phyloP scores from a whole-genome alignment of 805 yeast genomes.

The Sugiyamaella valdiviana region DNA sequence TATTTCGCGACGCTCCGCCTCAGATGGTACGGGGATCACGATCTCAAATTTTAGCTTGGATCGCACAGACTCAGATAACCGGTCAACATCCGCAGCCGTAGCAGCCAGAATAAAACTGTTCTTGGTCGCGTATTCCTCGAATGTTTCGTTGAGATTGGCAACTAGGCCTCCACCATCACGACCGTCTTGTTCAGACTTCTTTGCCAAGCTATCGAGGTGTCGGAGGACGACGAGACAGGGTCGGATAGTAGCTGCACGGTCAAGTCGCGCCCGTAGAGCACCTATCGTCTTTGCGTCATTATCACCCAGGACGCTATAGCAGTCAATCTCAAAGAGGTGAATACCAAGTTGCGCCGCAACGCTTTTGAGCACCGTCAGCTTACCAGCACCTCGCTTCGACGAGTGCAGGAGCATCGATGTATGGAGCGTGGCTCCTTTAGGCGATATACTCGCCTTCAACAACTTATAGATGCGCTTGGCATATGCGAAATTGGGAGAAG shows the following conservation, averaged over 20 bases:
- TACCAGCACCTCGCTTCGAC: conserved; percentile 71
- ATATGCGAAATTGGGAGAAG: conserved; percentile 43
- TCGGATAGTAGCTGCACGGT: conserved; percentile 45
- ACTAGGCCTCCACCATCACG: conserved; percentile 34
- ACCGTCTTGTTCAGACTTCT: conserved; percentile 56
- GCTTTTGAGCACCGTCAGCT: conserved; percentile 54
- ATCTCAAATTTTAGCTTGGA: conserved; percentile 71
- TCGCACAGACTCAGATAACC: conserved; percentile 58
- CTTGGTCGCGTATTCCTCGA: conserved; percentile 47
- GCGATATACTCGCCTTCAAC: conserved; percentile 41
- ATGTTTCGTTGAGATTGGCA: conserved; percentile 47
- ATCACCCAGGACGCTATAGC: conserved; percentile 60
- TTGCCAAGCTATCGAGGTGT: conserved; percentile 73
- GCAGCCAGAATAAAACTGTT: conserved; percentile 52
- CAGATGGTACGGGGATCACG: conserved; percentile 69
- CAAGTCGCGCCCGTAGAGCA: conserved; percentile 66
- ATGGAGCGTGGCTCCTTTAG: conserved; percentile 37
- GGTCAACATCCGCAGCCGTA: conserved; percentile 63
- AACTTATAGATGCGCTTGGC: conserved; percentile 50
- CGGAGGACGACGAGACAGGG: conserved; percentile 49
- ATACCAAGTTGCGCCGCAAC: conserved; percentile 55
- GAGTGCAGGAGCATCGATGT: conserved; percentile 67
- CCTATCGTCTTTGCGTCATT: conserved; percentile 78
- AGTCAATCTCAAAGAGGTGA: conserved; percentile 62
- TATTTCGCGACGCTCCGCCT: conserved; percentile 61